Conservation (phyloP, 2,329 filamentous ascomycete genomes). For the Pseudocercospora musae region DNA sequence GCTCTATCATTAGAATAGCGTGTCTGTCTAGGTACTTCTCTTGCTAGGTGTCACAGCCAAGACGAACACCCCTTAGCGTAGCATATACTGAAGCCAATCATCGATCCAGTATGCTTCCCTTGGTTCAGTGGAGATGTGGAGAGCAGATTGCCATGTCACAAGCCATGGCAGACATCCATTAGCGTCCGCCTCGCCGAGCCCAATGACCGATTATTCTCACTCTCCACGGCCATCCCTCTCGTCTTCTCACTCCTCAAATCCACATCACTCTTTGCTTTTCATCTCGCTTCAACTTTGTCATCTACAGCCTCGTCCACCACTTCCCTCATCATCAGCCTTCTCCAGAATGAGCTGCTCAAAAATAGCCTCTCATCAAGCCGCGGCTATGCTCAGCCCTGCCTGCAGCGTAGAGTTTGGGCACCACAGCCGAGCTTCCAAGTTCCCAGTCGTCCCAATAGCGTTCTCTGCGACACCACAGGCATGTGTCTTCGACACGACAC, state of each 20-base stretch:
- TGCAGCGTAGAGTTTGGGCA: background rate
- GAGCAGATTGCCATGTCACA: too few relatives aligned
- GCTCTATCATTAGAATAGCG: too few relatives aligned
- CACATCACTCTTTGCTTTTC: background rate
- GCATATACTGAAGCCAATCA: too few relatives aligned
- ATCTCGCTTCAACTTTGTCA: background rate
- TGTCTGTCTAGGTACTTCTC: too few relatives aligned
- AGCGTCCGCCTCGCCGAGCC: too few relatives aligned
- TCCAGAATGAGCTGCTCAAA: background rate
- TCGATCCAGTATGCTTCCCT: too few relatives aligned
- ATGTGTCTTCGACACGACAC: background rate
- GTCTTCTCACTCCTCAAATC: background rate
- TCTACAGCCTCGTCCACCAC: background rate
- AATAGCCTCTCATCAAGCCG: background rate
- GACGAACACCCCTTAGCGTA: too few relatives aligned
- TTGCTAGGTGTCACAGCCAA: too few relatives aligned
- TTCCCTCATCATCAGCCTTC: too few relatives aligned
- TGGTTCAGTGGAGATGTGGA: too few relatives aligned
- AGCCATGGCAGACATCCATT: too few relatives aligned
- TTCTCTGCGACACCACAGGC: background rate
- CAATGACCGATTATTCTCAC: too few relatives aligned
- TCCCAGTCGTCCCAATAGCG: background rate
- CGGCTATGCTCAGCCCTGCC: conserved; percentile 1
- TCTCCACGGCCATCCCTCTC: background rate
- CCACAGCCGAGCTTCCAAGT: background rate